Evolutionary conservation across 306 rosid species (phyloP).

Genomic region (Malus sieversii): DNA sequence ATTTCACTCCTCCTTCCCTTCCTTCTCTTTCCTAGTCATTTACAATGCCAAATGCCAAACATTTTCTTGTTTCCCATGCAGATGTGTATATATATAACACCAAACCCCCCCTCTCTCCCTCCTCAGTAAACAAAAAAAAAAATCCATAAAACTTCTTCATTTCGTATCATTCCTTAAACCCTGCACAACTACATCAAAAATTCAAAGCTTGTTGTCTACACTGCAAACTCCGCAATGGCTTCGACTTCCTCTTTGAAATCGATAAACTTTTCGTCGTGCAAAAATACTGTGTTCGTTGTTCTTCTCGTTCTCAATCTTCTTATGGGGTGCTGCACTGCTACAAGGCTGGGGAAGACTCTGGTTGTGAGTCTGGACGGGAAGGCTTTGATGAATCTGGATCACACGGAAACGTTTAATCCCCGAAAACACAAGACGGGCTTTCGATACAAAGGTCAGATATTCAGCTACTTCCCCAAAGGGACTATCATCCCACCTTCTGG

Average conservation of each 20-base stretch:
- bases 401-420: conserved; percentile 12
- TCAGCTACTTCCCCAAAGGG: conserved; percentile 79
- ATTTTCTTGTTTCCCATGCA: conserved; percentile 40
- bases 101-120: conserved; percentile 13
- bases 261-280: conserved; percentile 14
- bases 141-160: not conserved
- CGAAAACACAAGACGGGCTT: conserved; percentile 11
- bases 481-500: conserved; percentile 65
- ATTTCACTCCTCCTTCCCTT: conserved; percentile 17
- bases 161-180: conserved; percentile 12
- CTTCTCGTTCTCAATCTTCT: conserved; percentile 34
- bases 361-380: conserved; percentile 3
- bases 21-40: conserved; percentile 21
- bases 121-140: not conserved
- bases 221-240: conserved; percentile 33
- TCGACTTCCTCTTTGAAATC: conserved; percentile 24
- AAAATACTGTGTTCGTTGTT: conserved; percentile 8
- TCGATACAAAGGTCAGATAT: conserved; percentile 31
- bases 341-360: conserved; percentile 43
- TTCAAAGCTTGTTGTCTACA: not conserved
- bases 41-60: conserved; percentile 28
- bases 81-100: conserved; percentile 11
- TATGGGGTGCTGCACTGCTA: conserved; percentile 41
- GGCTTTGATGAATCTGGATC: not conserved
- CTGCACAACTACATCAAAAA: conserved; percentile 2